Conservation (phyloP, 2,329 filamentous ascomycete species). For the Ophiostoma ips region DNA sequence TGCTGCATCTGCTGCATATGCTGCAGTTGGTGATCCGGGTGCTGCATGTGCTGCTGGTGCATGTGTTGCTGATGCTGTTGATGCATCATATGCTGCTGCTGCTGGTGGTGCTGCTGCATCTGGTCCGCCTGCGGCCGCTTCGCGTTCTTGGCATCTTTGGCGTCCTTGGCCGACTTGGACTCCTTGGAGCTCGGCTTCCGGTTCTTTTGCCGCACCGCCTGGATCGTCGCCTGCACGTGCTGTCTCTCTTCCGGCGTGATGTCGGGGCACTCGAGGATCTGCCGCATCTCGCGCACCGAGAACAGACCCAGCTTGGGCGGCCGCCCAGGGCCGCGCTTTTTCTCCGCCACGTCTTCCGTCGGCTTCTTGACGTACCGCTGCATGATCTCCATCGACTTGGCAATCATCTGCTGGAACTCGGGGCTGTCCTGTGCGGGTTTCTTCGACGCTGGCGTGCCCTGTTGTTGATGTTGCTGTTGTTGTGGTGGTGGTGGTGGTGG, state of each 20-base stretch:
- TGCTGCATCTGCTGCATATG: not conserved
- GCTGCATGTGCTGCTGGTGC: not conserved
- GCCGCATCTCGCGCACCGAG: conserved; percentile 60
- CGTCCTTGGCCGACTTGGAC: not conserved
- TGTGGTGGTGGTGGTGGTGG: too few species aligned
- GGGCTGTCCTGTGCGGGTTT: not conserved
- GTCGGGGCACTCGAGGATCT: conserved; percentile 26
- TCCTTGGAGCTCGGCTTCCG: conserved; percentile 3
- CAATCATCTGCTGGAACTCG: conserved; percentile 4
- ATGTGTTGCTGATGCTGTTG: not conserved
- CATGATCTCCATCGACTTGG: conserved; percentile 5
- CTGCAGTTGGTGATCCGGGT: not conserved
- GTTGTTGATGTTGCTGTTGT: not conserved
- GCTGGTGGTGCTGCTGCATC: not conserved
- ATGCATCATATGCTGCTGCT: not conserved
- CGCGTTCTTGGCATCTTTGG: not conserved
- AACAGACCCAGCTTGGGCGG: conserved; percentile 74
- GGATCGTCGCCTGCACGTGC: conserved; percentile 2
- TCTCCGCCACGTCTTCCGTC: conserved; percentile 28
- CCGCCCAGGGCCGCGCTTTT: conserved; percentile 63
- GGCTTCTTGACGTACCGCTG: not conserved
- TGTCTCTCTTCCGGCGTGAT: conserved; percentile 2
- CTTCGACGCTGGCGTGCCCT: not conserved
- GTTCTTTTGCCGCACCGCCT: conserved; percentile 7
- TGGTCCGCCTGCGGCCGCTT: not conserved